Conservation (phyloP, 768 basidiomycete genomes). For the Kwoniella botswanensis region DNA sequence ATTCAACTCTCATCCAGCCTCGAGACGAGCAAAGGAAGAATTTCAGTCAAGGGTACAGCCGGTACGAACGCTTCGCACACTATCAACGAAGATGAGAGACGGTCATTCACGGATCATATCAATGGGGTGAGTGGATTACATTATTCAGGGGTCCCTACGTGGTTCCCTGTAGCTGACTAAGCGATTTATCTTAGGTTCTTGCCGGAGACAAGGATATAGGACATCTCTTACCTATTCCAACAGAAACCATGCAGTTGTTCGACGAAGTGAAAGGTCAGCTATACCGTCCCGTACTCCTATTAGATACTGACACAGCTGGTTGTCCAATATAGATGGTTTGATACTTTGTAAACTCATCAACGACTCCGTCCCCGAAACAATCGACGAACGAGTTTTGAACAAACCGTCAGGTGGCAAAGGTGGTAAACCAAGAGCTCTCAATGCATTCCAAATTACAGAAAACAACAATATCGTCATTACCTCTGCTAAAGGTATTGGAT, state of each 20-base stretch:
- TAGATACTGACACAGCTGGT: background rate
- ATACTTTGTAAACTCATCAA: slow-evolving; percentile 97
- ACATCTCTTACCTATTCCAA: slow-evolving; percentile 84
- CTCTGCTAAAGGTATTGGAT: slow-evolving; percentile 96
- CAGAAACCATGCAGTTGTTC: slow-evolving; percentile 96
- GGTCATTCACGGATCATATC: slow-evolving; percentile 98
- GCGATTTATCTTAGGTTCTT: slow-evolving; percentile 69
- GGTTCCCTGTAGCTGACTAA: background rate
- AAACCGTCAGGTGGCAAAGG: slow-evolving; percentile 74
- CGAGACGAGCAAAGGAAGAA: slow-evolving; percentile 68
- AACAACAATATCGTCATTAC: slow-evolving; percentile 99
- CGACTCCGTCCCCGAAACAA: slow-evolving; percentile 98
- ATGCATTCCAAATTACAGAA: slow-evolving; percentile 98
- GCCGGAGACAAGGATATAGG: slow-evolving; percentile 87
- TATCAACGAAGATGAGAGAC: slow-evolving; percentile 93
- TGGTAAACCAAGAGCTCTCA: slow-evolving; percentile 66
- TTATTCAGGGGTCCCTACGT: background rate
- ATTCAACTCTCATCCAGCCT: slow-evolving; percentile 29
- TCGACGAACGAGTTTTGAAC: slow-evolving; percentile 97
- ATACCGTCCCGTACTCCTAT: background rate
- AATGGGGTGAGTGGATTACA: slow-evolving; percentile 69
- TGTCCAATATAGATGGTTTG: slow-evolving; percentile 70
- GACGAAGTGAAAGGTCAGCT: slow-evolving; percentile 77
- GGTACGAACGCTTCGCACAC: slow-evolving; percentile 96
- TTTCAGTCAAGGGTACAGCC: slow-evolving; percentile 84